Evolutionary conservation across 768 basidiomycete genomes (phyloP).

Genomic region (Russula virescens): DNA sequence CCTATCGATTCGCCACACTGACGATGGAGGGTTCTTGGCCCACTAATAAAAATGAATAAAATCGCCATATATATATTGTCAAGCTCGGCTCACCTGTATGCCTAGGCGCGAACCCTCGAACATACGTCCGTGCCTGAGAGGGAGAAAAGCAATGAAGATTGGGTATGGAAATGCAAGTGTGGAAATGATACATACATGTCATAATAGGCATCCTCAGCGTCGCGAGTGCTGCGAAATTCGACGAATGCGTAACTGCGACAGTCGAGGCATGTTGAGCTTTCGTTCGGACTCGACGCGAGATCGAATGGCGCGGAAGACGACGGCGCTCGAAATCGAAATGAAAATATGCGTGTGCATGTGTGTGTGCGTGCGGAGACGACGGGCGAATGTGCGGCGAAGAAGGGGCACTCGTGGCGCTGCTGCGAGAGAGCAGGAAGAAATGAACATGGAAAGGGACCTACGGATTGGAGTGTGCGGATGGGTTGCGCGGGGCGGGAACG

Average conservation of each 20-base stretch:
- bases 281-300: constrained; percentile 30
- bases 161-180: background rate
- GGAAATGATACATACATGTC: constrained; percentile 51
- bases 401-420: constrained; percentile 23
- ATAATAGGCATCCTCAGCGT: constrained; percentile 80
- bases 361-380: constrained; percentile 19
- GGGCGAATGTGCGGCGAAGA: constrained; percentile 22
- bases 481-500: constrained; percentile 81
- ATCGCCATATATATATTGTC: too few species aligned
- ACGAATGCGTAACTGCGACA: constrained; percentile 78
- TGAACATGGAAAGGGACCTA: constrained; percentile 46
- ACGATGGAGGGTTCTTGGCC: constrained; percentile 78
- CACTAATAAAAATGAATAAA: constrained; percentile 39
- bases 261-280: constrained; percentile 53
- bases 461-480: constrained; percentile 70
- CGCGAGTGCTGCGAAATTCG: constrained; percentile 71
- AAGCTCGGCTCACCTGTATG: constrained; percentile 50
- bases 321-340: constrained; percentile 26
- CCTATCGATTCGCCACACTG: constrained; percentile 74
- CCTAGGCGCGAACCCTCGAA: constrained; percentile 72
- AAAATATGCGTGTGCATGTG: constrained; percentile 14
- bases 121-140: constrained; percentile 60
- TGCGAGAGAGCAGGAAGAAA: constrained; percentile 26
- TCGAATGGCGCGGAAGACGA: constrained; percentile 26
- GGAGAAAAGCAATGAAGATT: background rate